phyloP scores from a whole-genome alignment of 805 yeast species.

The Schwanniomyces pseudopolymorphus region DNA sequence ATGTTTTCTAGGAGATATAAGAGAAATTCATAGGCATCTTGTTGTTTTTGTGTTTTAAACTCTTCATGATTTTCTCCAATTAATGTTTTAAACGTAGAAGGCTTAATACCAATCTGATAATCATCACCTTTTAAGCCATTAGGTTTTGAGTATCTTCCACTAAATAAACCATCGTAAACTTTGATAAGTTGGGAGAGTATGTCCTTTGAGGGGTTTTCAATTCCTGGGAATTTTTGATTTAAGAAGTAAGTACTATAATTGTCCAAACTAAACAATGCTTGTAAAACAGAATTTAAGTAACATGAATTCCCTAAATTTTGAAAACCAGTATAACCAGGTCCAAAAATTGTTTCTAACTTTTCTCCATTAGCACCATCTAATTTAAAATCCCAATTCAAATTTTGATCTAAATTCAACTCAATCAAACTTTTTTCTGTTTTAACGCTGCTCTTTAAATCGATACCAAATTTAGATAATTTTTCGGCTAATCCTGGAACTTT shows the following conservation, averaged over 20 bases:
- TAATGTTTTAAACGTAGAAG: slow-evolving; percentile 70
- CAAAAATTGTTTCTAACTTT: slow-evolving; percentile 63
- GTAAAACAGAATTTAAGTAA: slow-evolving; percentile 80
- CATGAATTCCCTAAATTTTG: slow-evolving; percentile 93
- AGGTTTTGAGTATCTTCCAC: slow-evolving; percentile 73
- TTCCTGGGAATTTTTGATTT: slow-evolving; percentile 25
- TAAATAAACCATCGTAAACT: slow-evolving; percentile 71
- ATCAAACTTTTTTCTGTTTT: slow-evolving; percentile 87
- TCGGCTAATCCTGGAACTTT: slow-evolving; percentile 59
- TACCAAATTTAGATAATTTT: slow-evolving; percentile 59
- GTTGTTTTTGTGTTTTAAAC: slow-evolving; percentile 84
- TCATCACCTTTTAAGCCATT: slow-evolving; percentile 41
- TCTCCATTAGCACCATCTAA: slow-evolving; percentile 73
- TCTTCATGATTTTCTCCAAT: slow-evolving; percentile 80
- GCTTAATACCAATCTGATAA: slow-evolving; percentile 77
- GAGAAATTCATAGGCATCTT: slow-evolving; percentile 92
- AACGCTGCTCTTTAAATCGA: slow-evolving; percentile 51
- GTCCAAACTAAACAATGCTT: slow-evolving; percentile 56
- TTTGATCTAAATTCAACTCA: slow-evolving; percentile 91
- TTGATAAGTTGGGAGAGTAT: slow-evolving; percentile 76
- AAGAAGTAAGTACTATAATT: slow-evolving; percentile 41
- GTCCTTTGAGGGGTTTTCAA: slow-evolving; percentile 57
- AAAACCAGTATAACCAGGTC: slow-evolving; percentile 78
- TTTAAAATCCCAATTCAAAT: slow-evolving; percentile 88
- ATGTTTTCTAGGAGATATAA: slow-evolving; percentile 62